phyloP scores from a whole-genome alignment of 805 yeast genomes.

The Candida pseudoglaebosa region DNA sequence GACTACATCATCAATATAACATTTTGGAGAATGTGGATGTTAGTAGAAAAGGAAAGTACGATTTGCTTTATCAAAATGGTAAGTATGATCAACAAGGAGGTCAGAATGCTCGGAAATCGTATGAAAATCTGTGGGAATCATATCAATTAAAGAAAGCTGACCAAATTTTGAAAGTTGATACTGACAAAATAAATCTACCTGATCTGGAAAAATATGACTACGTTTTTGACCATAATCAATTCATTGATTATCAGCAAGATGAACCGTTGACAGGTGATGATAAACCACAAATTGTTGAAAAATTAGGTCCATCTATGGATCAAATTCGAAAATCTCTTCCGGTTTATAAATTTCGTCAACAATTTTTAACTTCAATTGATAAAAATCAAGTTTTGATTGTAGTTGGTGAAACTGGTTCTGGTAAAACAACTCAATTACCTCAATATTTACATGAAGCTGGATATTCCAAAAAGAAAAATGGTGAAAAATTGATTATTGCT shows the following conservation, averaged over 20 bases:
- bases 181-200: conserved; percentile 40
- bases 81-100: conserved; percentile 17
- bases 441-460: conserved; percentile 85
- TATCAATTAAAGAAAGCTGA: conserved; percentile 46
- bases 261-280: conserved; percentile 15
- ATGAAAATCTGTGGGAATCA: conserved; percentile 48
- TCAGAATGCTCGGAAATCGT: conserved; percentile 8
- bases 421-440: conserved; percentile 91
- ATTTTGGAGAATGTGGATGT: conserved; percentile 3
- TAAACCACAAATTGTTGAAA: conserved; percentile 4
- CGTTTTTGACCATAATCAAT: conserved; percentile 67
- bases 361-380: conserved; percentile 55
- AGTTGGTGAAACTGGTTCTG: conserved; percentile 91
- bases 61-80: conserved; percentile 34
- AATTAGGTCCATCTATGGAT: conserved; percentile 25
- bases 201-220: conserved; percentile 57
- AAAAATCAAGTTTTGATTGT: conserved; percentile 67
- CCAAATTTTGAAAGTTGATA: conserved; percentile 18
- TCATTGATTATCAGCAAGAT: conserved; percentile 22
- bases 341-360: conserved; percentile 59
- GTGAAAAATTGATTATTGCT: conserved; percentile 46
- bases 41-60: conserved; percentile 44
- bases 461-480: conserved; percentile 46
- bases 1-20: background rate
- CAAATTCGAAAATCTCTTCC: conserved; percentile 68